A percentile compares a stretch with the other conserved stretches of the same genome.
Conservation (phyloP, 1,139 yeast species). For the Blastobotrys indianensis region DNA sequence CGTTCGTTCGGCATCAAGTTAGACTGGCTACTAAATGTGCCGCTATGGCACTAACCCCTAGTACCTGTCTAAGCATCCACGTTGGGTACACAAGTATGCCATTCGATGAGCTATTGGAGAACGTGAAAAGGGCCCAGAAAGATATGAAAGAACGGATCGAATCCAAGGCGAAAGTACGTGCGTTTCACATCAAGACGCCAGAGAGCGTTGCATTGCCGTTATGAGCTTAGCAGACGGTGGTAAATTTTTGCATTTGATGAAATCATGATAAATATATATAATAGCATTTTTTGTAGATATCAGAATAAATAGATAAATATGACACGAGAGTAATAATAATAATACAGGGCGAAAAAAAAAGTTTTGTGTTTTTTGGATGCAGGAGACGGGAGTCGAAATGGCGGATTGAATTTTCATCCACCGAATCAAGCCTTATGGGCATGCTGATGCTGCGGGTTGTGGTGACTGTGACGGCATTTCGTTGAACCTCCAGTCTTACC, state of each 20-base stretch:
- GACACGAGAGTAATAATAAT: neutral
- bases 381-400: neutral
- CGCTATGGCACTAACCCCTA: constrained; percentile 22
- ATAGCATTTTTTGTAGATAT: neutral
- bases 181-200: constrained; percentile 16
- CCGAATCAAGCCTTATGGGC: neutral
- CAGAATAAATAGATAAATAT: neutral
- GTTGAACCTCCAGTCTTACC: neutral
- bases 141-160: constrained; percentile 16
- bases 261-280: neutral
- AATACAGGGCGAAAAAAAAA: neutral
- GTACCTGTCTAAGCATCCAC: constrained; percentile 24
- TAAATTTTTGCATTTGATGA: neutral
- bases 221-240: neutral
- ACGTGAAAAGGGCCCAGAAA: constrained; percentile 19
- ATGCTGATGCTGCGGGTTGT: neutral
- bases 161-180: constrained; percentile 21
- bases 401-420: neutral
- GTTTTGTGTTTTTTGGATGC: neutral
- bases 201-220: constrained; percentile 10
- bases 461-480: neutral
- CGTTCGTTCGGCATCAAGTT: constrained; percentile 21
- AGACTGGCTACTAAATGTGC: constrained; percentile 23
- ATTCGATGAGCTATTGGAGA: constrained; percentile 21
- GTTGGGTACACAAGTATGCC: constrained; percentile 22